Conservation (phyloP, 2,329 filamentous ascomycete genomes). For the Plenodomus lindquistii region DNA sequence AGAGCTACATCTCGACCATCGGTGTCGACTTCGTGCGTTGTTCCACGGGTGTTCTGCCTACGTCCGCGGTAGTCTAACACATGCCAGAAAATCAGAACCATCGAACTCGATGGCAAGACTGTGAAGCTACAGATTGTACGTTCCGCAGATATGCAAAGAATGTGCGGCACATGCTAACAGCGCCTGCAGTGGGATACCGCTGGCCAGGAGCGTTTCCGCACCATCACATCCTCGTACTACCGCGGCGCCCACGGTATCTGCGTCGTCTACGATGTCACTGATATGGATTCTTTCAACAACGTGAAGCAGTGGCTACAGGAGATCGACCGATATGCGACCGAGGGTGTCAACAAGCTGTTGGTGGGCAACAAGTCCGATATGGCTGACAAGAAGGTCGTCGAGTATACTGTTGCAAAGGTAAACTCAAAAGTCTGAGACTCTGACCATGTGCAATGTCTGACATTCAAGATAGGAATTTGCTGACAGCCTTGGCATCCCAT, state of each 20-base stretch:
- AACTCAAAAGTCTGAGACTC: constrained; percentile 27
- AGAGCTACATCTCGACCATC: constrained; percentile 99
- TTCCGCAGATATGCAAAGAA: constrained; percentile 1
- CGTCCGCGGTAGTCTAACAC: constrained; percentile 28
- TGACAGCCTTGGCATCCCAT: constrained; percentile 96
- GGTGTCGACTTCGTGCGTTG: constrained; percentile 80
- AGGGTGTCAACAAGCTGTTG: constrained; percentile 98
- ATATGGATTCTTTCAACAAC: constrained; percentile 99
- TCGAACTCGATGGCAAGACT: constrained; percentile 99
- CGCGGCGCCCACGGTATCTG: constrained; percentile 98
- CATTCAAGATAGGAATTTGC: constrained; percentile 78
- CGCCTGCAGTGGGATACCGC: constrained; percentile 89
- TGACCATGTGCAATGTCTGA: constrained; percentile 15
- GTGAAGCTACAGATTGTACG: constrained; percentile 94
- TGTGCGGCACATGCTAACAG: constrained; percentile 18
- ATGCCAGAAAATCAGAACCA: constrained; percentile 95
- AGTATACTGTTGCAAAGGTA: constrained; percentile 99
- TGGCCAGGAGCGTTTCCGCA: constrained; percentile 98
- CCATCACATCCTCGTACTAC: constrained; percentile 99
- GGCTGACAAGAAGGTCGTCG: constrained; percentile 99
- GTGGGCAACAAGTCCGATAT: constrained; percentile 99
- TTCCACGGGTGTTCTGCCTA: constrained; percentile 37
- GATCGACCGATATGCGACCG: constrained; percentile 98
- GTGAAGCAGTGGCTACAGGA: constrained; percentile 99
- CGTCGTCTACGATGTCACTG: constrained; percentile 99